phyloP scores from a whole-genome alignment of 2,329 filamentous ascomycete genomes.

The Pseudogymnoascus sp. region DNA sequence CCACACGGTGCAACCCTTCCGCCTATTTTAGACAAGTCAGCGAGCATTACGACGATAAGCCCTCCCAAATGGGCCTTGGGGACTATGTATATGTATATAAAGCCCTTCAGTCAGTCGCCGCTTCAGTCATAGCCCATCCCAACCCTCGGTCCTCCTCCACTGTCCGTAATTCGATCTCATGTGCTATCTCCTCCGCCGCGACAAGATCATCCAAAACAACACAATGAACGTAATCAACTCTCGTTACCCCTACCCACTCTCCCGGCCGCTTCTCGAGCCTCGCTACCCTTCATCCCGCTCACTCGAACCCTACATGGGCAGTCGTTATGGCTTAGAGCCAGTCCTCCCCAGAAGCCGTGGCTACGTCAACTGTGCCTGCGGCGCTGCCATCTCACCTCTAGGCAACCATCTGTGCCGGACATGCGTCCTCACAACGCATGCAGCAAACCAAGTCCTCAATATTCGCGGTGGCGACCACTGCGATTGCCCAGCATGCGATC shows the following conservation, averaged over 20 bases:
- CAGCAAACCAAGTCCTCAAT: constrained; percentile 9
- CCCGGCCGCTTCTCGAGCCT: neutral
- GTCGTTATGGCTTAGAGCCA: neutral
- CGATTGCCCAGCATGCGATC: constrained; percentile 4
- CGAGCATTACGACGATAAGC: constrained; percentile 4
- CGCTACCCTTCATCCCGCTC: constrained; percentile 1
- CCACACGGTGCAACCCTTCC: constrained; percentile 3
- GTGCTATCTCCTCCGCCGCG: neutral
- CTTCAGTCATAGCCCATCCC: neutral
- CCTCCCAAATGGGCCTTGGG: neutral
- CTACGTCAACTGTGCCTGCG: constrained; percentile 5
- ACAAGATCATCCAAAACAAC: constrained; percentile 4
- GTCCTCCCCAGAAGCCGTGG: neutral
- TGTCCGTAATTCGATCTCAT: neutral
- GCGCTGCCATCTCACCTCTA: neutral
- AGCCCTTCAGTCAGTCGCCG: neutral
- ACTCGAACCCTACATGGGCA: neutral
- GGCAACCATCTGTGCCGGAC: constrained; percentile 7
- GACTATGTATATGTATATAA: neutral
- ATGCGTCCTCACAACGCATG: constrained; percentile 6
- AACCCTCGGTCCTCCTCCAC: neutral
- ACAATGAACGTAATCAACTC: constrained; percentile 9
- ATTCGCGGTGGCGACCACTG: constrained; percentile 8
- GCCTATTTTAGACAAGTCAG: constrained; percentile 3
- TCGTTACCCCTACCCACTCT: constrained; percentile 1